Conservation (phyloP, 1,139 yeast genomes). For the Zygoascus sp. region DNA sequence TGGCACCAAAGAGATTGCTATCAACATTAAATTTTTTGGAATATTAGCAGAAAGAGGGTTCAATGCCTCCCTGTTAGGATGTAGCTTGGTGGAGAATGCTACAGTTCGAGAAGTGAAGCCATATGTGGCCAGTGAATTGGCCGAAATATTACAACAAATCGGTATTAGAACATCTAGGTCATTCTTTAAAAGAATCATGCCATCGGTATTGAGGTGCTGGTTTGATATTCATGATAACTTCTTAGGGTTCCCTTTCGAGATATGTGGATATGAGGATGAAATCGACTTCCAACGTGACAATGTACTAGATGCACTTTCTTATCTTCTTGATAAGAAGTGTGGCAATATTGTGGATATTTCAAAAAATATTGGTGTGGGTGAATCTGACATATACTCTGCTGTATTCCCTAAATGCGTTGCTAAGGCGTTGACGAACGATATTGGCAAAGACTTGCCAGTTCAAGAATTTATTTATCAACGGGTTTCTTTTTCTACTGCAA, state of each 20-base stretch:
- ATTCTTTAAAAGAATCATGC: constrained; percentile 4
- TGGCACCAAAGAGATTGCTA: neutral
- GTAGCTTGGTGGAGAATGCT: constrained; percentile 5
- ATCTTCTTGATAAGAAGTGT: neutral
- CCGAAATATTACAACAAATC: neutral
- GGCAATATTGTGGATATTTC: neutral
- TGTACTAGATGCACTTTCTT: constrained; percentile 17
- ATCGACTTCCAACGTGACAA: constrained; percentile 34
- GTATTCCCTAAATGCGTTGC: constrained; percentile 4
- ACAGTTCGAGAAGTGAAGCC: constrained; percentile 2
- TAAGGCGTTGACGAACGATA: neutral
- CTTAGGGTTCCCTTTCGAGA: constrained; percentile 37
- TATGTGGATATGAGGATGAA: constrained; percentile 36
- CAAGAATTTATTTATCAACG: neutral
- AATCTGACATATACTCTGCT: neutral
- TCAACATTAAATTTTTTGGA: neutral
- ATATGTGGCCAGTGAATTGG: neutral
- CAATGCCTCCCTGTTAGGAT: constrained; percentile 3
- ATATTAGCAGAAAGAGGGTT: constrained; percentile 4
- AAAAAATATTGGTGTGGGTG: neutral
- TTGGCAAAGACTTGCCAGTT: neutral
- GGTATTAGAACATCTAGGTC: neutral
- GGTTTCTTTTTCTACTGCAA: neutral
- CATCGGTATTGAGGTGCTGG: constrained; percentile 8
- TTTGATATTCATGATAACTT: constrained; percentile 20